Evolutionary conservation across 2,329 filamentous ascomycete genomes (phyloP).

Genomic region (Xenoacremonium recifei): DNA sequence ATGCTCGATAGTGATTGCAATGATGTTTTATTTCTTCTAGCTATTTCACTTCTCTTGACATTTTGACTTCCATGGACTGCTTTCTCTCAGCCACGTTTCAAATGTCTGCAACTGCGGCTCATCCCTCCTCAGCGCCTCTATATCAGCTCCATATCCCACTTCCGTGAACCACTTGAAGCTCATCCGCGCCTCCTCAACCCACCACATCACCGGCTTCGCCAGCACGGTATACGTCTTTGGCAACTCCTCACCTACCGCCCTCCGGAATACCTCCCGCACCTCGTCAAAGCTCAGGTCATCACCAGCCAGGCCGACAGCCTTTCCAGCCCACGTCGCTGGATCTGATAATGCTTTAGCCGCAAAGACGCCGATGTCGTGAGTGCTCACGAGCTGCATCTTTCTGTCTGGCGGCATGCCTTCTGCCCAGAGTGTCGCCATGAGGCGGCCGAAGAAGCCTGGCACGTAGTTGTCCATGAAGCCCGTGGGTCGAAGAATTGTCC

Average conservation of each 20-base stretch:
- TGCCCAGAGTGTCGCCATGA: slow-evolving; percentile 26
- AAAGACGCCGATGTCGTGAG: slow-evolving; percentile 19
- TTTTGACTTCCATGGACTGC: slow-evolving; percentile 16
- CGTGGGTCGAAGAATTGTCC: slow-evolving; percentile 25
- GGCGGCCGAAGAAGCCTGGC: slow-evolving; percentile 21
- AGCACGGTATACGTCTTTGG: slow-evolving; percentile 8
- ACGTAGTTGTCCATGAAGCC: slow-evolving; percentile 29
- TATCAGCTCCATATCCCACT: slow-evolving; percentile 12
- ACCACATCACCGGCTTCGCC: slow-evolving; percentile 9
- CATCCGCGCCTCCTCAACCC: slow-evolving; percentile 9
- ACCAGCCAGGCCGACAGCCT: background rate
- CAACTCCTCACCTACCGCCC: slow-evolving; percentile 1
- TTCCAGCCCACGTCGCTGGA: background rate
- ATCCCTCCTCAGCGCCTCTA: background rate
- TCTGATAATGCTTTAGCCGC: slow-evolving; percentile 5
- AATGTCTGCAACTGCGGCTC: slow-evolving; percentile 12
- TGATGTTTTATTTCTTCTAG: too few species aligned
- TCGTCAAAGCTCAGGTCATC: slow-evolving; percentile 2
- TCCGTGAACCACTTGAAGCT: slow-evolving; percentile 17
- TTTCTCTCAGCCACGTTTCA: slow-evolving; percentile 17
- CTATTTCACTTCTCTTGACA: background rate
- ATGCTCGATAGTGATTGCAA: too few species aligned
- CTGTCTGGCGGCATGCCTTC: slow-evolving; percentile 21
- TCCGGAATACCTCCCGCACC: background rate
- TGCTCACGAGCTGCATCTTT: slow-evolving; percentile 25